A percentile compares a stretch with the other conserved stretches of the same genome.
Conservation (phyloP, 139 green algal species). For the Chlamydomonas eustigma region DNA sequence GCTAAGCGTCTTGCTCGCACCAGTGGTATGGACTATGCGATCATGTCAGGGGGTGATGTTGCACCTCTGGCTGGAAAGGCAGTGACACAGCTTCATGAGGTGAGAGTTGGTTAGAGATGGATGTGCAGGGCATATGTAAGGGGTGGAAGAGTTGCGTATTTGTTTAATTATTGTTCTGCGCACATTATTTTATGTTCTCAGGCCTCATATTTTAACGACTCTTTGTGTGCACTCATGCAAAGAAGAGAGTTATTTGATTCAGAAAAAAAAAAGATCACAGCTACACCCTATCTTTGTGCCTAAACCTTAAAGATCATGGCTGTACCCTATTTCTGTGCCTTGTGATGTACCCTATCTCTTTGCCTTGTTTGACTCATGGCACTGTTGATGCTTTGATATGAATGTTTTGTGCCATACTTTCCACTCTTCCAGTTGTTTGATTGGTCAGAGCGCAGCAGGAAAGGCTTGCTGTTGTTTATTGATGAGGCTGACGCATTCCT, state of each 20-base stretch:
- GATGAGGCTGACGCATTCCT: constrained; percentile 97
- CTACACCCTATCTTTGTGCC: no score
- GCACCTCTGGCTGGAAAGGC: constrained; percentile 81
- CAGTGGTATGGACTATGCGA: constrained; percentile 93
- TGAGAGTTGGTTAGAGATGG: constrained; percentile 3
- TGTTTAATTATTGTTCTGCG: no score
- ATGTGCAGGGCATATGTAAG: background rate
- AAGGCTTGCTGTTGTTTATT: constrained; percentile 94
- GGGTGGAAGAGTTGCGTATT: background rate
- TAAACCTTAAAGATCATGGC: no score
- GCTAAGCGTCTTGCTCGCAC: constrained; percentile 92
- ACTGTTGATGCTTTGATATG: no score
- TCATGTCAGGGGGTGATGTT: constrained; percentile 95
- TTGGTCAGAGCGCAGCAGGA: constrained; percentile 80
- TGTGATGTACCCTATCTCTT: no score
- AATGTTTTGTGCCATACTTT: background rate
- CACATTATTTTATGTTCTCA: no score
- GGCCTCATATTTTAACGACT: no score
- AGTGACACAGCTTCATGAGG: constrained; percentile 93
- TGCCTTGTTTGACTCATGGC: no score
- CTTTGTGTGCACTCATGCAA: no score
- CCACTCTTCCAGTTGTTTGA: constrained; percentile 75
- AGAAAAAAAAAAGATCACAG: no score
- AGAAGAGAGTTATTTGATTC: no score
- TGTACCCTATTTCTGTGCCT: no score